A percentile compares a stretch with the other conserved stretches of the same genome.
Conservation (phyloP, 345 rosid genomes). For the Rhodamnia rubescens region DNA sequence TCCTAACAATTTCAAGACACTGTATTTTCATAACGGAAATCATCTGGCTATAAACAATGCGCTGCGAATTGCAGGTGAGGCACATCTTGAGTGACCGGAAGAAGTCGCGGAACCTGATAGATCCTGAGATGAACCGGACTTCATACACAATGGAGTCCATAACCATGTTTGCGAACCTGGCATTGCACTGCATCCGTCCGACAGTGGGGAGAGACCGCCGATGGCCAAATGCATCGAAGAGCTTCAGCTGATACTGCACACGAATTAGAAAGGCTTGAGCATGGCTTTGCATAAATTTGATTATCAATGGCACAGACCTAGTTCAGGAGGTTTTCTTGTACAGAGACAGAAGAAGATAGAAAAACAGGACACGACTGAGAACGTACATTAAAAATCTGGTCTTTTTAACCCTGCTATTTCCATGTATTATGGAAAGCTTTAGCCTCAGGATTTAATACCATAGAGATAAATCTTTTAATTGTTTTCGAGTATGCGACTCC, state of each 20-base stretch:
- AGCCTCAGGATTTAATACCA: background rate
- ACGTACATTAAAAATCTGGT: background rate
- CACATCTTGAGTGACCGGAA: background rate
- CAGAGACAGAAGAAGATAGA: background rate
- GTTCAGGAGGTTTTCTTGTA: background rate
- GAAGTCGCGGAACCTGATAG: constrained; percentile 1
- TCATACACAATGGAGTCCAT: constrained; percentile 1
- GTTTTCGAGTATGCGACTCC: background rate
- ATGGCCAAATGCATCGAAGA: constrained; percentile 1
- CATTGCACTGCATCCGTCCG: background rate
- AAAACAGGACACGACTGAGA: background rate
- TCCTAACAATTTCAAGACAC: background rate
- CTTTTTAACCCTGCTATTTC: background rate
- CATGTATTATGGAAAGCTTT: background rate
- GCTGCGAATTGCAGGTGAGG: background rate
- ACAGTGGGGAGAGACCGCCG: background rate
- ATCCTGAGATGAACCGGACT: constrained; percentile 2
- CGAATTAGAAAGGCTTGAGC: background rate
- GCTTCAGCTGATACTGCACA: background rate
- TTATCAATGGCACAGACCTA: background rate
- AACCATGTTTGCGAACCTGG: background rate
- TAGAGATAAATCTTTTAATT: too few species aligned
- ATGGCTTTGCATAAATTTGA: constrained; percentile 1
- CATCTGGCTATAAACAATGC: background rate
- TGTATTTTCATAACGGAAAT: background rate